Evolutionary conservation across 192 early-diverging fungal genomes (phyloP).

Genomic region (Obelidium mucronatum): DNA sequence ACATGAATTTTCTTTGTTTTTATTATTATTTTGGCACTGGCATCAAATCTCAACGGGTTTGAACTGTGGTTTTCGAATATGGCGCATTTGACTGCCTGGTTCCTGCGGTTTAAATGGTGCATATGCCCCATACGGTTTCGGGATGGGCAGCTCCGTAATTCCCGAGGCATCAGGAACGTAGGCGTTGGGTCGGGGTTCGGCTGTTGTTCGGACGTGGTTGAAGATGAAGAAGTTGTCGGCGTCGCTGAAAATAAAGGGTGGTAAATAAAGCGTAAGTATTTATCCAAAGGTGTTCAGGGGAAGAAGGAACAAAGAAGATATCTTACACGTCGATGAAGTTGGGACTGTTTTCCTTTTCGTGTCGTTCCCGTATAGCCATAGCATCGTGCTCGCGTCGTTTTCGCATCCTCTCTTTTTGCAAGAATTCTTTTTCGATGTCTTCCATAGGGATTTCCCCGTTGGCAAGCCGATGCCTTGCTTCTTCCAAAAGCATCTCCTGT

Average conservation of each 20-base stretch:
- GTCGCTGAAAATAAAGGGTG: too few species aligned
- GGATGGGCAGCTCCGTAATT: slow-evolving; percentile 62
- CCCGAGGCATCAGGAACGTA: slow-evolving; percentile 60
- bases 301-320: background rate
- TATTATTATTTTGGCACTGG: slow-evolving; percentile 33
- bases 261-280: background rate
- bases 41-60: slow-evolving; percentile 66
- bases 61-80: slow-evolving; percentile 55
- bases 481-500: slow-evolving; percentile 56
- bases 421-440: slow-evolving; percentile 58
- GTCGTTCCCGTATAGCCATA: slow-evolving; percentile 29
- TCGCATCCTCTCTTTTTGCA: slow-evolving; percentile 45
- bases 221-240: slow-evolving; percentile 62
- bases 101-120: slow-evolving; percentile 67
- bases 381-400: slow-evolving; percentile 44
- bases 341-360: slow-evolving; percentile 36
- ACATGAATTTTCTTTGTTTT: background rate
- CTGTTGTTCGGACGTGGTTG: slow-evolving; percentile 54
- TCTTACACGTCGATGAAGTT: slow-evolving; percentile 59
- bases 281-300: background rate
- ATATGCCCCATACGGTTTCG: slow-evolving; percentile 63
- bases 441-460: slow-evolving; percentile 52
- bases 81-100: slow-evolving; percentile 55
- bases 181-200: slow-evolving; percentile 66
- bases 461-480: slow-evolving; percentile 45